A percentile compares a stretch with the other conserved stretches of the same genome.
phyloP scores from a whole-genome alignment of 371 early-diverging fungal genomes.

The Fennellomyces sp. region DNA sequence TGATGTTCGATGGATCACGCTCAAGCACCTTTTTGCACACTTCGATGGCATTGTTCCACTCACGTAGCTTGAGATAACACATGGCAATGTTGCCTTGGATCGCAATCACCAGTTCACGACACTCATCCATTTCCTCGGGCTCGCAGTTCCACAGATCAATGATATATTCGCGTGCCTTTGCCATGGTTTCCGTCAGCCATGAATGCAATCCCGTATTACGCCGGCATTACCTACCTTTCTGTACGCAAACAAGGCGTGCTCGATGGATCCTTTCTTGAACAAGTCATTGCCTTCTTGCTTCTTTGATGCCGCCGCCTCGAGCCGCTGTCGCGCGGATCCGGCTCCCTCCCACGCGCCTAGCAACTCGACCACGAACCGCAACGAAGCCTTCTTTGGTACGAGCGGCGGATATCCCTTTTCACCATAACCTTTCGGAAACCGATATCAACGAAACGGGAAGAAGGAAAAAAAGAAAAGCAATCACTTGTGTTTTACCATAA shows the following conservation, averaged over 20 bases:
- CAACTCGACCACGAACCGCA: constrained; percentile 59
- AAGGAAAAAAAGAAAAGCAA: not conserved
- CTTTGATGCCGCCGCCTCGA: constrained; percentile 45
- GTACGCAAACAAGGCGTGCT: constrained; percentile 40
- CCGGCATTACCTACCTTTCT: constrained; percentile 19
- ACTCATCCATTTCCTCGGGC: constrained; percentile 28
- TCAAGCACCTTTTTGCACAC: constrained; percentile 49
- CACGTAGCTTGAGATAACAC: constrained; percentile 41
- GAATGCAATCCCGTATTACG: no score
- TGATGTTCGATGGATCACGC: constrained; percentile 58
- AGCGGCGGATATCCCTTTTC: constrained; percentile 51
- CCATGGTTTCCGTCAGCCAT: no score
- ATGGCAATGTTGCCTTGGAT: constrained; percentile 42
- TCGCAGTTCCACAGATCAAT: constrained; percentile 46
- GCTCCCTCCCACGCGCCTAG: constrained; percentile 57
- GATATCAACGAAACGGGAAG: no score
- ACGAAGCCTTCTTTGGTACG: constrained; percentile 55
- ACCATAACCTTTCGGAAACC: constrained; percentile 51
- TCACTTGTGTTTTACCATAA: constrained; percentile 65
- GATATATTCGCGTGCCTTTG: constrained; percentile 37
- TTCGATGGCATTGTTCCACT: constrained; percentile 43
- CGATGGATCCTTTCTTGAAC: constrained; percentile 37
- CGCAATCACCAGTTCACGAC: constrained; percentile 32
- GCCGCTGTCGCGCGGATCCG: constrained; percentile 22
- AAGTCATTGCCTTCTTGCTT: constrained; percentile 58